Evolutionary conservation across 202 grass and related monocot genomes (phyloP).

Genomic region (Carex arenaria): DNA sequence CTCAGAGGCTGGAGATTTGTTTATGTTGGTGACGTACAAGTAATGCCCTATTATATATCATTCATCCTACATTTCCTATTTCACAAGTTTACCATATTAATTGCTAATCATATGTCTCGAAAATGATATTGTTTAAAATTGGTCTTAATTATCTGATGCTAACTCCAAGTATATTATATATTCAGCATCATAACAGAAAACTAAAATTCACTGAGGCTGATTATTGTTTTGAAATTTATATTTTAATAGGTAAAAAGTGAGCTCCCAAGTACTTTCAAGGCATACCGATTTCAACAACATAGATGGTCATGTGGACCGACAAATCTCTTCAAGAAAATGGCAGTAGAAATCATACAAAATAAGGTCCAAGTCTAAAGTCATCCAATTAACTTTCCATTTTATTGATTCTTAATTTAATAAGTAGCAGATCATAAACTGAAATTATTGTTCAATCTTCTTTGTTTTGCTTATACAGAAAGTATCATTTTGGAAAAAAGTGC

Average conservation of each 20-base stretch:
- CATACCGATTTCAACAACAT: conserved; percentile 79
- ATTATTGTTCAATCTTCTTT: neutral
- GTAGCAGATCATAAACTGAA: neutral
- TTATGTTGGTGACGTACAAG: conserved; percentile 63
- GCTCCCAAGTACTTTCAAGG: conserved; percentile 87
- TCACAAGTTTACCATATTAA: neutral
- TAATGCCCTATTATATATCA: conserved; percentile 22
- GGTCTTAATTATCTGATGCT: neutral
- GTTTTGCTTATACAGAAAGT: conserved; percentile 43
- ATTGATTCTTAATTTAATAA: neutral
- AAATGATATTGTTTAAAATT: neutral
- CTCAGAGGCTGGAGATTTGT: conserved; percentile 81
- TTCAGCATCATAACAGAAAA: neutral
- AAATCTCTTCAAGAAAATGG: conserved; percentile 95
- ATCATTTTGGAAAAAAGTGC: conserved; percentile 57
- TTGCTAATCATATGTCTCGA: neutral
- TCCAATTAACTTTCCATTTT: neutral
- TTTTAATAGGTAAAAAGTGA: conserved; percentile 71
- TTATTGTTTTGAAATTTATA: conserved; percentile 7
- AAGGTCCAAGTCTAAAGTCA: conserved; percentile 47
- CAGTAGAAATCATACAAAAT: conserved; percentile 53
- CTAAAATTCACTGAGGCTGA: neutral
- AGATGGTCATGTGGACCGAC: conserved; percentile 88
- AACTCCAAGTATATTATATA: conserved; percentile 2
- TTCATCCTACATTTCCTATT: neutral